A percentile compares a stretch with the other conserved stretches of the same genome.
These are phyloP conservation scores for Aspergillus sclerotiicarbonarius DNA, from an alignment of 495 filamentous ascomycete genomes.

Conservation along the genomic window DNA sequence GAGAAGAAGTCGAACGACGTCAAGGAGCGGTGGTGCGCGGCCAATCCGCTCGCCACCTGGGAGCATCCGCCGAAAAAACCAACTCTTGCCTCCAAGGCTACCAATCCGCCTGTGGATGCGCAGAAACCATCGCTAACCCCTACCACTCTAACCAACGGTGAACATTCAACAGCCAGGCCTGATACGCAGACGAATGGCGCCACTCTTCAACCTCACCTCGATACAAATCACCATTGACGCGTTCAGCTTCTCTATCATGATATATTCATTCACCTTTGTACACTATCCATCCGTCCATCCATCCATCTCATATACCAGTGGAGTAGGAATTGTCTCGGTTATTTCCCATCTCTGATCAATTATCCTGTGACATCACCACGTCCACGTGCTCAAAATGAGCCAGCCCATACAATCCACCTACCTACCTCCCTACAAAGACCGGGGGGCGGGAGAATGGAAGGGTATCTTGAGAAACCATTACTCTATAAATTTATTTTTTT, in stretches of 20 bases:
- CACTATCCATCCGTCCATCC: neutral
- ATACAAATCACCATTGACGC: no score
- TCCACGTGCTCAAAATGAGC: no score
- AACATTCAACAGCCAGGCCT: neutral
- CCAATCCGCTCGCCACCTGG: slow-evolving; percentile 52
- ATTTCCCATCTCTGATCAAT: no score
- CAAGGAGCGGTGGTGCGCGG: slow-evolving; percentile 60
- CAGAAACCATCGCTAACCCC: neutral
- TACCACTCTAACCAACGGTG: neutral
- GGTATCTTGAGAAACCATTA: slow-evolving; percentile 9
- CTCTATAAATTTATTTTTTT: slow-evolving; percentile 19
- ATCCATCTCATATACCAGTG: neutral
- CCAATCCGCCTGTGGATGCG: slow-evolving; percentile 2
- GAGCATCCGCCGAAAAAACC: slow-evolving; percentile 8
- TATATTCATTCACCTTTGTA: neutral
- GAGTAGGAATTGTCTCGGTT: no score
- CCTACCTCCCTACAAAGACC: no score
- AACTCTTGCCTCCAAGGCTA: neutral
- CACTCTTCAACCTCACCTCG: no score
- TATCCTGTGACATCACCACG: no score
- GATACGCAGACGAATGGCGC: neutral
- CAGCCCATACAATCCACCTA: no score
- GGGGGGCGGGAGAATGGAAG: neutral
- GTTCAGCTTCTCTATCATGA: neutral
- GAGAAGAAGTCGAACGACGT: slow-evolving; percentile 61